Evolutionary conservation across 768 basidiomycete genomes (phyloP).

Genomic region (Trametes cubensis): DNA sequence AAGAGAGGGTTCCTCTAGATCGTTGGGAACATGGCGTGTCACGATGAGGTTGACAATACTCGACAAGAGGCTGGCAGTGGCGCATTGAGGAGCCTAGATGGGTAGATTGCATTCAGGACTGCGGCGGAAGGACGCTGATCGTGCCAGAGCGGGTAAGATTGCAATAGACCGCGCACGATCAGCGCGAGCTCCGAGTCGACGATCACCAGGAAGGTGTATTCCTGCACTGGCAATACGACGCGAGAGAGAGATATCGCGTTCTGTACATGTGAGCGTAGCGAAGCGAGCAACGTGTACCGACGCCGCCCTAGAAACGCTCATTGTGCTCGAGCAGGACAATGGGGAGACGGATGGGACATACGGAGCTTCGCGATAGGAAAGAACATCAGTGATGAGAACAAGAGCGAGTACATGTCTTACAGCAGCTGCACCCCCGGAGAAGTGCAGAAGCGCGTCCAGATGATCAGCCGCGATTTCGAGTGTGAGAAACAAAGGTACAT

Average conservation of each 20-base stretch:
- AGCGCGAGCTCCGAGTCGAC: conserved; percentile 3
- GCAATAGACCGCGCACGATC: conserved; percentile 5
- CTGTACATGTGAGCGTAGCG: neutral
- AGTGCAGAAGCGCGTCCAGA: conserved; percentile 9
- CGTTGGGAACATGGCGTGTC: neutral
- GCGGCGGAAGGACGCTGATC: conserved; percentile 14
- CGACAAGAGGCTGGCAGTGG: conserved; percentile 5
- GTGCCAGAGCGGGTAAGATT: conserved; percentile 10
- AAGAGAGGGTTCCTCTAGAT: neutral
- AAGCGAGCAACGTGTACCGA: conserved; percentile 4
- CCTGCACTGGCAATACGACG: too few species aligned
- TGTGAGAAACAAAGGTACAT: conserved; percentile 9
- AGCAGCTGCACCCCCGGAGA: neutral
- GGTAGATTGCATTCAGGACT: conserved; percentile 19
- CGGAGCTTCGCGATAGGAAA: neutral
- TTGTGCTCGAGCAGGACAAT: conserved; percentile 13
- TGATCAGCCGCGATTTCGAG: conserved; percentile 1
- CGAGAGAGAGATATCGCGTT: neutral
- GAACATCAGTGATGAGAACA: neutral
- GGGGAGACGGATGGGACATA: neutral
- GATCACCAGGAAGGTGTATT: conserved; percentile 4
- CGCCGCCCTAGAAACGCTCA: conserved; percentile 12
- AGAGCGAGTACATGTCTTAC: conserved; percentile 6
- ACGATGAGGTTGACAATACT: conserved; percentile 5
- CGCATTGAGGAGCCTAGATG: conserved; percentile 5